Conservation (phyloP, 1,139 yeast genomes). For the Lodderomyces pseudojiufengensis region DNA sequence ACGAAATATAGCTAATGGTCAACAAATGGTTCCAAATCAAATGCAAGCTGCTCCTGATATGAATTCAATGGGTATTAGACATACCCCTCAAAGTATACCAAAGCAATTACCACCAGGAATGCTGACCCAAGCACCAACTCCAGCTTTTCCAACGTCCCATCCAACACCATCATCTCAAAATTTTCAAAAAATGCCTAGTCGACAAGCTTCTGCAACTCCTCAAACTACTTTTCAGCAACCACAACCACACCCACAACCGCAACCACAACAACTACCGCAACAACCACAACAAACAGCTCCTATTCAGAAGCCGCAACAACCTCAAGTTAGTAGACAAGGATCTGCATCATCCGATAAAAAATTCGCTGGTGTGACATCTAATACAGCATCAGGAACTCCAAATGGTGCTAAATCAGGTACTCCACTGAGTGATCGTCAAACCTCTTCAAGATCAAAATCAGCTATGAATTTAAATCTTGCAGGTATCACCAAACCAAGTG, state of each 20-base stretch:
- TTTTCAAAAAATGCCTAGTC: conserved; percentile 7
- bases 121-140: conserved; percentile 8
- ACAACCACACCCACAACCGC: conserved; percentile 4
- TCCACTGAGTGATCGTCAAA: conserved; percentile 6
- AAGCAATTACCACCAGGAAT: conserved; percentile 7
- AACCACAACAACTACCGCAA: conserved; percentile 4
- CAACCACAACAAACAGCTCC: conserved; percentile 4
- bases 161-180: conserved; percentile 10
- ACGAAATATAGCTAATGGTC: conserved; percentile 6
- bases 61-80: conserved; percentile 10
- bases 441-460: conserved; percentile 11
- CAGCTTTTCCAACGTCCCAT: conserved; percentile 8
- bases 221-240: conserved; percentile 7
- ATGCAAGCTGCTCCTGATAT: conserved; percentile 8
- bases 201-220: conserved; percentile 12
- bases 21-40: conserved; percentile 9
- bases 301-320: no score
- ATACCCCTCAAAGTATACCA: conserved; percentile 11
- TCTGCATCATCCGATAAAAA: conserved; percentile 8
- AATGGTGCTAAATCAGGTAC: conserved; percentile 6
- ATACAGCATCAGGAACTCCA: conserved; percentile 7
- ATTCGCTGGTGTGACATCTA: conserved; percentile 4
- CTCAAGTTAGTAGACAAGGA: conserved; percentile 9
- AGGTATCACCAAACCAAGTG: conserved; percentile 60
- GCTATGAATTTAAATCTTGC: conserved; percentile 18